phyloP scores from a whole-genome alignment of 768 basidiomycete species.

The Pluteus cervinus region DNA sequence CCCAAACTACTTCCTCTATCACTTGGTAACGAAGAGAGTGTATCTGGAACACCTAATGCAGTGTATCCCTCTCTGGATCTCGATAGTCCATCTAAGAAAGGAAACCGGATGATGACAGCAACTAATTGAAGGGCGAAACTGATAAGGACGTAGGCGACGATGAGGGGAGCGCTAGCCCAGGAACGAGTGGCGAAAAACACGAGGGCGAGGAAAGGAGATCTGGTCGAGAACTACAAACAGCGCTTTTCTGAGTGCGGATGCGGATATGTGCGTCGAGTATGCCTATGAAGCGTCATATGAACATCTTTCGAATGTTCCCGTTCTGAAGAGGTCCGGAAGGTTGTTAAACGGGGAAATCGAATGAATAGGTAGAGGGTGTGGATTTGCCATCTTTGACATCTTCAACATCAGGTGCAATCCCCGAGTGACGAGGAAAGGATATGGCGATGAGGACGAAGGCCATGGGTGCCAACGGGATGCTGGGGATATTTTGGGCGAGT shows the following conservation, averaged over 20 bases:
- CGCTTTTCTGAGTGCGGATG: background rate
- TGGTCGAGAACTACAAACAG: background rate
- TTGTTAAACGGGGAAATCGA: constrained; percentile 37
- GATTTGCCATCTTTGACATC: constrained; percentile 20
- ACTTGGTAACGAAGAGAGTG: constrained; percentile 22
- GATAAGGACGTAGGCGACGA: constrained; percentile 9
- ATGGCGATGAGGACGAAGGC: no score
- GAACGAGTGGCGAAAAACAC: background rate
- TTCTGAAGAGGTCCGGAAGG: constrained; percentile 50
- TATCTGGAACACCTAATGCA: constrained; percentile 13
- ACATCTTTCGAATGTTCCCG: constrained; percentile 55
- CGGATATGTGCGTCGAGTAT: constrained; percentile 1
- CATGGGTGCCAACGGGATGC: no score
- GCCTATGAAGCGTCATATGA: constrained; percentile 28
- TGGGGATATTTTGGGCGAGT: background rate
- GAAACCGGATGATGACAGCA: constrained; percentile 6
- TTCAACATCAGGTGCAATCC: constrained; percentile 21
- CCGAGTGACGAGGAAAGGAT: constrained; percentile 17
- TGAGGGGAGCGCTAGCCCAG: constrained; percentile 10
- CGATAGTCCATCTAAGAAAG: no score
- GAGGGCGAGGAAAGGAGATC: background rate
- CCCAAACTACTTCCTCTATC: constrained; percentile 27
- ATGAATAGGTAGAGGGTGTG: no score
- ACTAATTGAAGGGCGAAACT: constrained; percentile 7
- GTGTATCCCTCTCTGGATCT: no score